Percentiles rank a stretch among this genome's conserved stretches.
phyloP scores from a whole-genome alignment of 108 stramenopile genomes.

The Phaeodactylum tricornutum region DNA sequence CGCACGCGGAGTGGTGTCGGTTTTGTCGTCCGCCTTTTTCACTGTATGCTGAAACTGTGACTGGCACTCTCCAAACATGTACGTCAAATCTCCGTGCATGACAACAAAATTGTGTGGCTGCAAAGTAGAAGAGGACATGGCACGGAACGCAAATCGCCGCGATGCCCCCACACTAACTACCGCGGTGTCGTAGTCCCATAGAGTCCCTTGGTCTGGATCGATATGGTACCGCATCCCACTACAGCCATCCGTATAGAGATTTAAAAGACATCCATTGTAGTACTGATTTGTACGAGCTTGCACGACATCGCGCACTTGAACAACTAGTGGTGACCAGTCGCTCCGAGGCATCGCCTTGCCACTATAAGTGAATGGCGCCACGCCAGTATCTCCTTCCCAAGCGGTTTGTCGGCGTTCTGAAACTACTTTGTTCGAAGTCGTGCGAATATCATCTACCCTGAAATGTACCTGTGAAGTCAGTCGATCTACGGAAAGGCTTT shows the following conservation, averaged over 20 bases:
- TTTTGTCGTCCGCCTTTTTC: constrained; percentile 25
- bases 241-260: constrained; percentile 42
- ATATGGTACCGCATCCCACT: constrained; percentile 52
- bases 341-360: constrained; percentile 35
- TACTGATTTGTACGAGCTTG: constrained; percentile 6
- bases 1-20: constrained; percentile 26
- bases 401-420: constrained; percentile 42
- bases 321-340: constrained; percentile 27
- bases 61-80: constrained; percentile 52
- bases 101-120: constrained; percentile 34
- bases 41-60: constrained; percentile 42
- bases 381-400: constrained; percentile 40
- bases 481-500: constrained; percentile 10
- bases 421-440: constrained; percentile 25
- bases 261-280: constrained; percentile 41
- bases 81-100: constrained; percentile 44
- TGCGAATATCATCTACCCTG: constrained; percentile 23
- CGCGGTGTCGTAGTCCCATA: constrained; percentile 43
- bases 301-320: constrained; percentile 24
- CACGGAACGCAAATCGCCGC: constrained; percentile 38
- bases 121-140: background rate
- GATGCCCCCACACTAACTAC: constrained; percentile 48
- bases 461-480: constrained; percentile 31
- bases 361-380: constrained; percentile 31
- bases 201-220: constrained; percentile 47